Conservation (phyloP, 345 rosid species). For the Carallia pectinifolia region DNA sequence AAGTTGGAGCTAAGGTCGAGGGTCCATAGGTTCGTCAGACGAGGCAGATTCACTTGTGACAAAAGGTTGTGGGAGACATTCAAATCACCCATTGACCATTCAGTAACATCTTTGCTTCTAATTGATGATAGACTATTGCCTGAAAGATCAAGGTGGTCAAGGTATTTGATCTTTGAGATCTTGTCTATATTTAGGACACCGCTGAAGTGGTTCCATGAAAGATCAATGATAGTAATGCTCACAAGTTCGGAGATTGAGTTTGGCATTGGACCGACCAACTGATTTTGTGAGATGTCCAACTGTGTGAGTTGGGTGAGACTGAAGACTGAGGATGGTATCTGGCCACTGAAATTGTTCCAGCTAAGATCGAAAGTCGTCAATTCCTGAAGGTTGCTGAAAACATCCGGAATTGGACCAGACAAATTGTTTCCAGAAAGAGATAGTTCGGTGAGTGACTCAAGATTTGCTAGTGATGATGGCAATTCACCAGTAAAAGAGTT, state of each 20-base stretch:
- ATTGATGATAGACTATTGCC: neutral
- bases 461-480: too few relatives aligned
- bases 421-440: neutral
- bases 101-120: neutral
- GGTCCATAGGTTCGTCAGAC: neutral
- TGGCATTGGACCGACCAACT: slow-evolving; percentile 13
- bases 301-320: neutral
- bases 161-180: slow-evolving; percentile 20
- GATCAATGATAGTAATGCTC: slow-evolving; percentile 8
- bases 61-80: slow-evolving; percentile 21
- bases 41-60: slow-evolving; percentile 4
- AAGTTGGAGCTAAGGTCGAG: slow-evolving; percentile 22
- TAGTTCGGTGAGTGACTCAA: neutral
- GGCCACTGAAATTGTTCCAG: slow-evolving; percentile 16
- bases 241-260: slow-evolving; percentile 7
- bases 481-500: too few relatives aligned
- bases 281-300: neutral
- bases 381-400: slow-evolving; percentile 6
- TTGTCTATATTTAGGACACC: slow-evolving; percentile 7
- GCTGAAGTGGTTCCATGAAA: slow-evolving; percentile 24
- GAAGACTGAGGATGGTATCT: slow-evolving; percentile 10
- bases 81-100: neutral
- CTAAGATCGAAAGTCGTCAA: neutral
- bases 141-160: neutral
- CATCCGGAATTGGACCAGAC: neutral